phyloP scores from a whole-genome alignment of 139 green algal species.

The Raphidocelis subcapitata region DNA sequence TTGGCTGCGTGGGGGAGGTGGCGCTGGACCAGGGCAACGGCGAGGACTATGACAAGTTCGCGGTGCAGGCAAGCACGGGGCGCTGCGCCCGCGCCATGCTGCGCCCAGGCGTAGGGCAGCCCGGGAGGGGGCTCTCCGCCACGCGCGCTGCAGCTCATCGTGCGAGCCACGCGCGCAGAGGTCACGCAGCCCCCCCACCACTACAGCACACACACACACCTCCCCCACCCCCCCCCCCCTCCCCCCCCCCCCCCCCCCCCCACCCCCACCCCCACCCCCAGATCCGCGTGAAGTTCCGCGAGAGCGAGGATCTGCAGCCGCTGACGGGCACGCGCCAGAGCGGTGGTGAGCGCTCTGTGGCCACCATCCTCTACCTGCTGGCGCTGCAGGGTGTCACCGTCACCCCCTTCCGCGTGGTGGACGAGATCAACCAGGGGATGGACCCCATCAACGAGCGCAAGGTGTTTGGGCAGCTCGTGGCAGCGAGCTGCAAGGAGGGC shows the following conservation, averaged over 20 bases:
- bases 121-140: too few species aligned
- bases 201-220: too few species aligned
- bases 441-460: slow-evolving; percentile 95
- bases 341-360: slow-evolving; percentile 93
- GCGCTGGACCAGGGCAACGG: slow-evolving; percentile 53
- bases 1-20: slow-evolving; percentile 83
- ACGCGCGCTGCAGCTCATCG: too few species aligned
- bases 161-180: too few species aligned
- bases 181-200: too few species aligned
- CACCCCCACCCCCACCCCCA: neutral
- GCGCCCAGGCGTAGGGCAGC: too few species aligned
- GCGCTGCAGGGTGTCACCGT: slow-evolving; percentile 87
- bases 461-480: slow-evolving; percentile 87
- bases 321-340: slow-evolving; percentile 83
- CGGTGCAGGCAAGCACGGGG: slow-evolving; percentile 47
- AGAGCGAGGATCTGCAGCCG: slow-evolving; percentile 73
- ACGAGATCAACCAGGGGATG: slow-evolving; percentile 99
- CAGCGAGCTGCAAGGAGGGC: slow-evolving; percentile 43
- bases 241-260: too few species aligned
- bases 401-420: slow-evolving; percentile 95
- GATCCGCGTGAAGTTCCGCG: slow-evolving; percentile 78
- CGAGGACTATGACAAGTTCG: slow-evolving; percentile 73
- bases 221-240: too few species aligned
- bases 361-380: slow-evolving; percentile 98
- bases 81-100: too few species aligned